Evolutionary conservation across 352 stramenopile species (phyloP), one percentile per base, ranked within the genome.

Genomic region (Albugo candida): DNA sequence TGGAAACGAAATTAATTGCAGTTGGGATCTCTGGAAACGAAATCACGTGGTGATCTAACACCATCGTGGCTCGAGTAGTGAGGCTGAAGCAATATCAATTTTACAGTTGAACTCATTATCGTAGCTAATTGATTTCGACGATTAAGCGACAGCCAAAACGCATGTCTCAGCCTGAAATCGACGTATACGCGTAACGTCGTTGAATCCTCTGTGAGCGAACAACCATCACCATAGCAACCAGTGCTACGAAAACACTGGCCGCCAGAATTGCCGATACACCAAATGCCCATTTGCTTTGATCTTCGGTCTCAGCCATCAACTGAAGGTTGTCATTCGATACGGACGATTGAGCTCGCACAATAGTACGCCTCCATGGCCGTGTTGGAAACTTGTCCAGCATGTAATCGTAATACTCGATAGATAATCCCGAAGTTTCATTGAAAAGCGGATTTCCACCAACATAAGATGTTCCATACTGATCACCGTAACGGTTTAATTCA

Each of bases 381-480:
- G 78, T 58, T 1, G 65, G 63, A 51, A 85, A 70, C 8, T 53
- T 51, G 35, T 47, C 56, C 40, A 70, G 36, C 38, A 91, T 85
- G 67, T 88, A 91, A 44, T 58, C 58, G 52, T 71, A 84, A 36
- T 60, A 60, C 52, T 85, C 69, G 4, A 48, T 64, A 17, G 35
- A 55, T 27, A 50, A 47, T 41, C 75, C 78, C 17, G 68, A 83
- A n/a, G 27, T 58, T 58, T 87, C 73, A 45, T 85, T 52, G 48
- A 86, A 87, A 14, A 91, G 54, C 47, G 78, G 78, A n/a, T 75
- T 86, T 27, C 78, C 78, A 5, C 75, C 78, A 1, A 60, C 64
- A 59, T 91, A 91, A 38, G 63, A 61, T 14, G 45, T 83, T 38
- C 60, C 65, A 8, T 58, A 57, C 27, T 49, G 27, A 39, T 87